phyloP scores from a whole-genome alignment of 768 basidiomycete species.

The Tricholoma sp. region DNA sequence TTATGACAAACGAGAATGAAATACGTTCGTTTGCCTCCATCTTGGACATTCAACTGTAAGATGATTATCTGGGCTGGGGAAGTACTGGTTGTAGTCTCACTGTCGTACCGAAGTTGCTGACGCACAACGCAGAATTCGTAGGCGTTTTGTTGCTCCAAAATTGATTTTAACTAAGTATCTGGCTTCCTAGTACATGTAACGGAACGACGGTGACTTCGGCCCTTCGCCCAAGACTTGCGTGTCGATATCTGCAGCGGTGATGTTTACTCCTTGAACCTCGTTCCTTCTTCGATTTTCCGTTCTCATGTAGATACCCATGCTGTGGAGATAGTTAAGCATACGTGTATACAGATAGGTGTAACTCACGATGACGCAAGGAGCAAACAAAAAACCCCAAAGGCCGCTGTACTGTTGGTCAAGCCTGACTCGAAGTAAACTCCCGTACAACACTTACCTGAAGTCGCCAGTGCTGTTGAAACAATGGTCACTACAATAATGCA shows the following conservation, averaged over 20 bases:
- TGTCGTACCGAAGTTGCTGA: slow-evolving; percentile 1
- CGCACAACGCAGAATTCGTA: not conserved
- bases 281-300: slow-evolving; percentile 42
- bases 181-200: slow-evolving; percentile 37
- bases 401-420: slow-evolving; percentile 24
- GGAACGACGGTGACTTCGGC: slow-evolving; percentile 35
- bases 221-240: slow-evolving; percentile 41
- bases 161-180: not conserved
- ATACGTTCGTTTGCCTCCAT: slow-evolving; percentile 20
- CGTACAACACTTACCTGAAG: slow-evolving; percentile 31
- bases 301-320: slow-evolving; percentile 45
- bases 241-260: slow-evolving; percentile 39
- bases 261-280: slow-evolving; percentile 31
- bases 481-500: not conserved
- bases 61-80: slow-evolving; percentile 7
- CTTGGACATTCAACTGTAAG: slow-evolving; percentile 14
- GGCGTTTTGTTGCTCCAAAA: not conserved
- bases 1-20: slow-evolving; percentile 26
- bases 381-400: slow-evolving; percentile 42
- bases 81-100: slow-evolving; percentile 21
- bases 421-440: not conserved
- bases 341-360: not conserved
- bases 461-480: slow-evolving; percentile 31
- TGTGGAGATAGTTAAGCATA: slow-evolving; percentile 11
- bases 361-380: slow-evolving; percentile 34